A percentile compares a stretch with the other conserved stretches of the same genome.
phyloP scores from a whole-genome alignment of 352 stramenopile genomes.

The Phytophthora podocarpi region DNA sequence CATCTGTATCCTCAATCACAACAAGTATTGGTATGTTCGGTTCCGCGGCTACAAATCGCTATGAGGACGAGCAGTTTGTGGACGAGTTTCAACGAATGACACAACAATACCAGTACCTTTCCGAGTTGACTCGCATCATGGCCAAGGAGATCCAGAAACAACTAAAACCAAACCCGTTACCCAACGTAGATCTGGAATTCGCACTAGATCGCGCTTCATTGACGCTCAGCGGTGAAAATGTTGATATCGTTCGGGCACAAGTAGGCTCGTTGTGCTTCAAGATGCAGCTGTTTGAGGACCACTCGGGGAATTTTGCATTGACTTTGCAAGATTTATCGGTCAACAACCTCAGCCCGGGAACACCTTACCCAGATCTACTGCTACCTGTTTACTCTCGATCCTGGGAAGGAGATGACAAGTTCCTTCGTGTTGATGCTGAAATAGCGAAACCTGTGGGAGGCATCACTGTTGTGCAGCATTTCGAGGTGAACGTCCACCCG shows the following conservation, averaged over 20 bases:
- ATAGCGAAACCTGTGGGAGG: conserved; percentile 62
- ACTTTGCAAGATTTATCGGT: conserved; percentile 64
- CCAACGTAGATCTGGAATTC: conserved; percentile 74
- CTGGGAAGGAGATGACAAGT: conserved; percentile 69
- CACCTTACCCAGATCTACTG: conserved; percentile 76
- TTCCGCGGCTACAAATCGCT: conserved; percentile 31
- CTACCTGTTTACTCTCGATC: conserved; percentile 42
- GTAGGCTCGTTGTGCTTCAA: conserved; percentile 56
- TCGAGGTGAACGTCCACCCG: conserved; percentile 86
- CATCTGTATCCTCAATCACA: conserved; percentile 38
- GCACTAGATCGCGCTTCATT: conserved; percentile 59
- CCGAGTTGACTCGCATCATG: conserved; percentile 44
- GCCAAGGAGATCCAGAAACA: conserved; percentile 46
- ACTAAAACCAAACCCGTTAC: conserved; percentile 38
- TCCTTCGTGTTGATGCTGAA: conserved; percentile 77
- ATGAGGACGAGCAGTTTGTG: conserved; percentile 46
- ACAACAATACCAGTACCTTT: conserved; percentile 54
- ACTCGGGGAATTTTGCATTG: conserved; percentile 65
- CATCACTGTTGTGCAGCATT: conserved; percentile 78
- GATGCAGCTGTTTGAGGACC: conserved; percentile 75
- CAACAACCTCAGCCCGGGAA: conserved; percentile 69
- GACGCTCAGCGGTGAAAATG: conserved; percentile 57
- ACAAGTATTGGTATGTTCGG: conserved; percentile 47
- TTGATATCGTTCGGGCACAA: conserved; percentile 63
- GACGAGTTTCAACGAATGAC: conserved; percentile 57